phyloP scores from a whole-genome alignment of 139 green algal species.

The Desmodesmus armatus region DNA sequence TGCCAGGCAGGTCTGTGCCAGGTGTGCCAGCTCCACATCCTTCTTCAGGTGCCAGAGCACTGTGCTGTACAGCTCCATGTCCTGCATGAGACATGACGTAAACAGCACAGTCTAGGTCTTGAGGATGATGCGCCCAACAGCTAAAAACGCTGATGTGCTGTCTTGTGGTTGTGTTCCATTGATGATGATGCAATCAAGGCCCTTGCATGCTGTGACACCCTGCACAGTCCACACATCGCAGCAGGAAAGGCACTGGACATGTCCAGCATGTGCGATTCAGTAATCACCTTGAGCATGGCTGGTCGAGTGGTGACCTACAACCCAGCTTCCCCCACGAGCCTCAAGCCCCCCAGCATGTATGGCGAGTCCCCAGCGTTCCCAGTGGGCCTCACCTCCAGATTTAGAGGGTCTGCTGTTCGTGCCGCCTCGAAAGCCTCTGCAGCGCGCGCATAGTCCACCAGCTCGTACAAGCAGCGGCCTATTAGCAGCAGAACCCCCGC shows the following conservation, averaged over 20 bases:
- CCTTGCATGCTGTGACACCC: too few species aligned
- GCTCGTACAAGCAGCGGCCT: conserved; percentile 87
- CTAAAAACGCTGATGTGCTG: too few species aligned
- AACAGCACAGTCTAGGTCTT: too few species aligned
- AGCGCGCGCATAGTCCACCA: conserved; percentile 88
- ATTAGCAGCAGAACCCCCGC: conserved; percentile 85
- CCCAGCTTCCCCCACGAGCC: too few species aligned
- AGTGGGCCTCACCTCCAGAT: conserved; percentile 68
- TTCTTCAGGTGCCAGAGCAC: conserved; percentile 96
- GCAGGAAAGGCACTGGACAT: too few species aligned
- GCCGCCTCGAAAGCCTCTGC: conserved; percentile 49
- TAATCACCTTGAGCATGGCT: too few species aligned
- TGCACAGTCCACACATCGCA: too few species aligned
- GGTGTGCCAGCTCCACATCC: conserved; percentile 87
- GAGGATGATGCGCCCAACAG: too few species aligned
- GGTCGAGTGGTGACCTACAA: too few species aligned
- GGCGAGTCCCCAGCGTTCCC: background rate
- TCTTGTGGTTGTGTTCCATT: too few species aligned
- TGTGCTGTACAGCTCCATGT: conserved; percentile 93
- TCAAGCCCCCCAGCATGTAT: background rate
- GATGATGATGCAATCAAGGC: too few species aligned
- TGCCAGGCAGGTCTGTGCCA: conserved; percentile 85
- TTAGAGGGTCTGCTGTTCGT: conserved; percentile 50
- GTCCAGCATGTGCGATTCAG: too few species aligned
- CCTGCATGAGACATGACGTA: conserved; percentile 52